phyloP scores from a whole-genome alignment of 176 grass and related monocot genomes.

The Rhipidocladum racemiflorum region DNA sequence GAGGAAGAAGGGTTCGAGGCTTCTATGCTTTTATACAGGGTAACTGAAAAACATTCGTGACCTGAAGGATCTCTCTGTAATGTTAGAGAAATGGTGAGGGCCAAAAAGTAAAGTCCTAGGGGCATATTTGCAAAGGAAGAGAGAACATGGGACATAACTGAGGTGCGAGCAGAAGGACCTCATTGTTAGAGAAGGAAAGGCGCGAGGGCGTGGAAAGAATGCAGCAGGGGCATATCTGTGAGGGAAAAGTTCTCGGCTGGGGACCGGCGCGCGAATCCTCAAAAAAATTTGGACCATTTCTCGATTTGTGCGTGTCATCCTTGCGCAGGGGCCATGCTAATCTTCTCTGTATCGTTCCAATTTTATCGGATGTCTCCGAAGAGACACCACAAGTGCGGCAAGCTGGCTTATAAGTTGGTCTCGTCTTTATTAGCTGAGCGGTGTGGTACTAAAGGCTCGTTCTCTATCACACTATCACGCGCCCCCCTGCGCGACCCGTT shows the following conservation, averaged over 20 bases:
- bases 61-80: neutral
- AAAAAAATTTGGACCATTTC: conserved; percentile 26
- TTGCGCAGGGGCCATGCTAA: conserved; percentile 23
- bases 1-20: too few relatives aligned
- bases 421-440: rapidly evolving
- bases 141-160: too few relatives aligned
- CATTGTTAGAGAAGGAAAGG: neutral
- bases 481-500: too few relatives aligned
- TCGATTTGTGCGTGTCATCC: conserved; percentile 32
- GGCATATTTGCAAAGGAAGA: too few relatives aligned
- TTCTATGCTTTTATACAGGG: too few relatives aligned
- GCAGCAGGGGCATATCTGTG: neutral
- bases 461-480: too few relatives aligned
- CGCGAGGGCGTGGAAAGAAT: neutral
- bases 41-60: neutral
- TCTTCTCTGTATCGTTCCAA: conserved; percentile 35
- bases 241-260: neutral
- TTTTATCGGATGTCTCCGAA: conserved; percentile 30
- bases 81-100: too few relatives aligned
- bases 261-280: neutral
- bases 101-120: too few relatives aligned
- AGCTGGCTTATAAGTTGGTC: rapidly evolving
- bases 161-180: neutral
- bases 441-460: neutral
- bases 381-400: rapidly evolving